Evolutionary conservation across 2,329 filamentous ascomycete genomes (phyloP).

Genomic region (Chalara sp.): DNA sequence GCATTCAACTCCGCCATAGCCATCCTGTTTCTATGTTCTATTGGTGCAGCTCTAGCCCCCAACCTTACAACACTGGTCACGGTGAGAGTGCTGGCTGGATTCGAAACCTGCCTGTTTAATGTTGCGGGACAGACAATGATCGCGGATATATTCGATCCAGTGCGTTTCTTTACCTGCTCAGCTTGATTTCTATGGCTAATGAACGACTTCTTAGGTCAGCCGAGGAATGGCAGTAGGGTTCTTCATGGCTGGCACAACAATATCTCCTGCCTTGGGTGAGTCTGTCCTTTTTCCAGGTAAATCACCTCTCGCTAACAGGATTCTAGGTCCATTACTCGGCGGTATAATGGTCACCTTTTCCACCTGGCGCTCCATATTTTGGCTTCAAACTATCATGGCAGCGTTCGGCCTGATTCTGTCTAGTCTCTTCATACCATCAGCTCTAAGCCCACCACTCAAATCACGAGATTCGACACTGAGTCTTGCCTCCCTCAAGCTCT

Average conservation of each 20-base stretch:
- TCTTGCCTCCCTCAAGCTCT: too few species aligned
- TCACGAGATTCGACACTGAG: too few species aligned
- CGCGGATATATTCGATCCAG: conserved; percentile 11
- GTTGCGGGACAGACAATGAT: conserved; percentile 11
- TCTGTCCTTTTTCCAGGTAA: background rate
- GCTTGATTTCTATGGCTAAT: too few species aligned
- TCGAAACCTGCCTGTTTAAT: conserved; percentile 10
- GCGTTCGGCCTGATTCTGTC: conserved; percentile 23
- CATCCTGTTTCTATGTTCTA: too few species aligned
- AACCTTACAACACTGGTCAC: too few species aligned
- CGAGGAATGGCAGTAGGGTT: conserved; percentile 35
- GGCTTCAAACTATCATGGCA: conserved; percentile 28
- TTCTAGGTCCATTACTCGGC: conserved; percentile 23
- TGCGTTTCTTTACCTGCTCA: conserved; percentile 1
- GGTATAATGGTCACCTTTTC: conserved; percentile 27
- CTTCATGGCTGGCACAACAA: conserved; percentile 35
- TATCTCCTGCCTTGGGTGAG: conserved; percentile 29
- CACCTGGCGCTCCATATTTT: conserved; percentile 26
- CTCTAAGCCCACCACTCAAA: too few species aligned
- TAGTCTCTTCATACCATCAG: conserved; percentile 18
- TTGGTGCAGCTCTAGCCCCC: too few species aligned
- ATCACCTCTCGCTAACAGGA: background rate
- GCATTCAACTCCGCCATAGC: conserved; percentile 5
- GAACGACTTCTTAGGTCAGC: conserved; percentile 25
- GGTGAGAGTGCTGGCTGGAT: conserved; percentile 8